Percentiles rank a stretch among this genome's conserved stretches.
phyloP scores from a whole-genome alignment of 257 asterid genomes.

The Nicotiana sylvestris region DNA sequence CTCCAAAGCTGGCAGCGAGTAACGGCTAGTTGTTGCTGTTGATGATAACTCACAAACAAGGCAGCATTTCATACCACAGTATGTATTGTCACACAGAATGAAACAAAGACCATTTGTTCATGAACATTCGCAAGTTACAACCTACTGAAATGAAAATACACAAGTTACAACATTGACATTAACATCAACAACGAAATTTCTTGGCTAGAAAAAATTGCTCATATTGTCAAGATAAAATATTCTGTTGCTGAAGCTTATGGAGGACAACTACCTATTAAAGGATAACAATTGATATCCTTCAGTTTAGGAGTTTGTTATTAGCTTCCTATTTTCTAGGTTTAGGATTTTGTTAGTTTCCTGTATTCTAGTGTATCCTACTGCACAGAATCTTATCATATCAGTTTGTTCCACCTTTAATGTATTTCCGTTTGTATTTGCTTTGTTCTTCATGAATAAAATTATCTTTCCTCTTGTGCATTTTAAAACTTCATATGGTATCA shows the following conservation, averaged over 20 bases:
- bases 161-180: background rate
- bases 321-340: too few species aligned
- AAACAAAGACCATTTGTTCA: conserved; percentile 26
- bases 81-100: conserved; percentile 15
- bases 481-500: too few species aligned
- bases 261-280: background rate
- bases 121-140: background rate
- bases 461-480: too few species aligned
- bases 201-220: background rate
- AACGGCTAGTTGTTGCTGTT: conserved; percentile 25
- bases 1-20: conserved; percentile 52
- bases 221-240: background rate
- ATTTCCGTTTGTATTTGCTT: too few species aligned
- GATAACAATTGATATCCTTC: too few species aligned
- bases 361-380: too few species aligned
- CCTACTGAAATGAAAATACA: background rate
- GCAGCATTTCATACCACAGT: conserved; percentile 39
- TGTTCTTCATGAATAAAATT: too few species aligned
- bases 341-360: too few species aligned
- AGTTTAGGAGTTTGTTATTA: too few species aligned
- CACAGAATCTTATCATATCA: too few species aligned
- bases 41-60: conserved; percentile 38
- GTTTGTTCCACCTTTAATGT: too few species aligned
- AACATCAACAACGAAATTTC: background rate
- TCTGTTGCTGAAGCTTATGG: background rate